Conservation (phyloP, 768 basidiomycete species). For the Mycena alexandri region DNA sequence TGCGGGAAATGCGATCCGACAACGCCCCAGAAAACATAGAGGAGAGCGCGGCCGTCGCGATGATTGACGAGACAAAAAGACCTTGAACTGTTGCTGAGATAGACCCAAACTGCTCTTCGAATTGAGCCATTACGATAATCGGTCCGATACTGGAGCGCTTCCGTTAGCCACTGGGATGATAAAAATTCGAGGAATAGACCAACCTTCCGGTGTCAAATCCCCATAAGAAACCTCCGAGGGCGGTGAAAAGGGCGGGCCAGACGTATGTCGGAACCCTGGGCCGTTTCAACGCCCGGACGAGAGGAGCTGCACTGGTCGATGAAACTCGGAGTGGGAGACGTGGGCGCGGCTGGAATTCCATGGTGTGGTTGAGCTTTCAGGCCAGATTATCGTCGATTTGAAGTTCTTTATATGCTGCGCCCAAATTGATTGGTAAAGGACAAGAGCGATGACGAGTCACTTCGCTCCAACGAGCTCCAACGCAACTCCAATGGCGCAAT, state of each 20-base stretch:
- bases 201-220: constrained; percentile 50
- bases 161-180: no score
- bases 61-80: constrained; percentile 57
- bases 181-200: background rate
- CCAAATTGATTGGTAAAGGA: no score
- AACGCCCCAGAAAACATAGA: constrained; percentile 57
- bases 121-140: constrained; percentile 61
- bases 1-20: constrained; percentile 61
- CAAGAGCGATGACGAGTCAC: no score
- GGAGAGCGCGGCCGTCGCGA: constrained; percentile 56
- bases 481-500: no score
- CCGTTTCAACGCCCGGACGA: constrained; percentile 23
- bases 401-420: no score
- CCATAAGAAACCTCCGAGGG: constrained; percentile 50
- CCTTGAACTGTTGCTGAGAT: constrained; percentile 56
- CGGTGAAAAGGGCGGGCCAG: constrained; percentile 47
- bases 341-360: constrained; percentile 32
- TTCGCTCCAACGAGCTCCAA: no score
- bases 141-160: constrained; percentile 47
- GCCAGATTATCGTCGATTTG: no score
- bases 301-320: constrained; percentile 6
- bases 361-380: background rate
- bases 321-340: constrained; percentile 28
- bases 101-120: constrained; percentile 51
- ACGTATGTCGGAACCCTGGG: constrained; percentile 39